Conservation (phyloP, 768 basidiomycete genomes). For the Plicaturopsis crispa region DNA sequence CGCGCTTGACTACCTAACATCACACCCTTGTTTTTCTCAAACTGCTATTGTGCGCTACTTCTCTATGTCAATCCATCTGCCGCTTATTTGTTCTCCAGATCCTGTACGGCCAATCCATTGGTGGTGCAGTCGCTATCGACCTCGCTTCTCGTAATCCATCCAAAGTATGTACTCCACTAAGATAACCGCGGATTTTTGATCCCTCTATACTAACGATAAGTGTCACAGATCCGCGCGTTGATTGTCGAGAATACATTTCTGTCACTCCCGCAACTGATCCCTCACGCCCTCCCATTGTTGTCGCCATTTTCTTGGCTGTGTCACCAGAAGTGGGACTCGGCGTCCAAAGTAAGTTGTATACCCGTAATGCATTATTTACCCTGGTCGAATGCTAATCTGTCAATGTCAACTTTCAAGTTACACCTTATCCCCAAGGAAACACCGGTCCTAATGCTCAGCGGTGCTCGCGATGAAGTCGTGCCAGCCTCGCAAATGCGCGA, state of each 20-base stretch:
- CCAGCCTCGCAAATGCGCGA: conserved; percentile 50
- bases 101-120: conserved; percentile 81
- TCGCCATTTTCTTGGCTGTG: conserved; percentile 72
- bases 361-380: conserved; percentile 18
- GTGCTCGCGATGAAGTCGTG: conserved; percentile 48
- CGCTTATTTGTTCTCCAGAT: conserved; percentile 31
- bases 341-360: conserved; percentile 56
- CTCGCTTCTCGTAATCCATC: conserved; percentile 72
- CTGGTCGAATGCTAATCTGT: conserved; percentile 23
- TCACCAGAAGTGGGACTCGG: conserved; percentile 85
- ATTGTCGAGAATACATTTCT: conserved; percentile 94
- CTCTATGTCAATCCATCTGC: not conserved
- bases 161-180: conserved; percentile 39
- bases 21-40: conserved; percentile 53
- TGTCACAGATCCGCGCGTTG: conserved; percentile 58
- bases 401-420: conserved; percentile 13
- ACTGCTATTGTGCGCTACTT: conserved; percentile 54
- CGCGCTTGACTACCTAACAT: conserved; percentile 63
- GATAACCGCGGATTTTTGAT: too few relatives aligned
- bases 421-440: conserved; percentile 49
- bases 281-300: conserved; percentile 67
- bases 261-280: conserved; percentile 77
- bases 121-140: conserved; percentile 89
- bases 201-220: not conserved
- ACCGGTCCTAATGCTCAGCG: conserved; percentile 81